Percentiles rank a stretch among this genome's conserved stretches.
Conservation (phyloP, 2,329 filamentous ascomycete species). For the Hymenotorrendiella dingleyae region DNA sequence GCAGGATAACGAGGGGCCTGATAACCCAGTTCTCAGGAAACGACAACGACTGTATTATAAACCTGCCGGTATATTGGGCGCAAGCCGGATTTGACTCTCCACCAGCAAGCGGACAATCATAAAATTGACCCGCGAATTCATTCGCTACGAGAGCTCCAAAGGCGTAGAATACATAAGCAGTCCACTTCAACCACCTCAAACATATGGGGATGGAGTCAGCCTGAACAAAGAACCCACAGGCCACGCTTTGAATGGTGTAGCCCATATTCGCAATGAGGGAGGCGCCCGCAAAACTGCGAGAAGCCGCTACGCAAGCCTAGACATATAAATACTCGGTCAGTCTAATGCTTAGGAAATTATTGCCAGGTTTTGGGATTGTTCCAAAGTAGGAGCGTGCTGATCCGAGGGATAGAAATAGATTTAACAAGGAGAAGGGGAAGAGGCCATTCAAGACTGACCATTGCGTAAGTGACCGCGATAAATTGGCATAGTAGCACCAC, state of each 20-base stretch:
- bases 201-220: slow-evolving; percentile 68
- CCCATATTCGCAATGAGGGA: slow-evolving; percentile 66
- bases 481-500: slow-evolving; percentile 67
- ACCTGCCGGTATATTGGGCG: slow-evolving; percentile 61
- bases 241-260: slow-evolving; percentile 68
- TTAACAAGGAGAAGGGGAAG: too few relatives aligned
- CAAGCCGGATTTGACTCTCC: slow-evolving; percentile 61
- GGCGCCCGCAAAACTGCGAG: slow-evolving; percentile 63
- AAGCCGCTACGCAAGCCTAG: slow-evolving; percentile 59
- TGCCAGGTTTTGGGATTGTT: too few relatives aligned
- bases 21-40: slow-evolving; percentile 63
- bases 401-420: too few relatives aligned
- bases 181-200: slow-evolving; percentile 71
- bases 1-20: slow-evolving; percentile 56
- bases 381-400: too few relatives aligned
- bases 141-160: slow-evolving; percentile 68
- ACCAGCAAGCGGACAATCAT: slow-evolving; percentile 61
- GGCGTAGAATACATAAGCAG: slow-evolving; percentile 60
- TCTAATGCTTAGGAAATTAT: too few relatives aligned
- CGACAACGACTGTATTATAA: slow-evolving; percentile 63
- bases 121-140: slow-evolving; percentile 67
- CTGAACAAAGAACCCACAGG: slow-evolving; percentile 73
- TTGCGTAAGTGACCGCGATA: slow-evolving; percentile 66
- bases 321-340: too few relatives aligned
- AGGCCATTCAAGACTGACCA: too few relatives aligned